Evolutionary conservation across 208 protist genomes (phyloP), one percentile per base, ranked within the genome.

Genomic region (Sergeia podlipaevii): DNA sequence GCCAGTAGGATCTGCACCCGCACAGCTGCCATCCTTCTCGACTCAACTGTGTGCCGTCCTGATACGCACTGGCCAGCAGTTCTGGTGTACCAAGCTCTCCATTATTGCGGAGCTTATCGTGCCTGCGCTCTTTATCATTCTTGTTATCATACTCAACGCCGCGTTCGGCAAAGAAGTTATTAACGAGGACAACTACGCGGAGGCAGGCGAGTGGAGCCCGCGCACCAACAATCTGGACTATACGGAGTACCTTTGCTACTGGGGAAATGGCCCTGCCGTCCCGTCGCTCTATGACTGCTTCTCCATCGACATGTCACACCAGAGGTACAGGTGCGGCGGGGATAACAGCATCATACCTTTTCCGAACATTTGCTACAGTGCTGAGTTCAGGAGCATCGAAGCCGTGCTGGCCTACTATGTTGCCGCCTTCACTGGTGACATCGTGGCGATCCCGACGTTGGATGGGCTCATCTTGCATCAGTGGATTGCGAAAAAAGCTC

Each of bases 381-480:
- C 32, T 6, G 36, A n/a, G 38, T 67, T 60, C 42, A 8, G 0
- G 15, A 43, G 2, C 15, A 21, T 39, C 18, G 18, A 46, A 3
- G 6, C 10, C 10, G 44, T 68, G 15, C 45, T 80, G 48, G n/a
- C 32, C 47, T 33, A 63, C 29, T 87, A 69, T 47, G 27, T 74
- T 6, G 36, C 44, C 46, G 36, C 38, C 2, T 44, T 66, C 23
- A 38, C 57, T 20, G 68, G 61, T n/a, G 13, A 10, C 26, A 27
- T 67, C 30, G 61, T 70, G 17, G 27, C 63, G 6, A 18, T 77
- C 7, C 74, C 66, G n/a, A 48, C 60, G 32, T 70, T 87, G 45
- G 74, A 87, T 51, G 53, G 42, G 15, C 55, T 87, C 52, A 80
- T 87, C 28, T 17, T 64, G 42, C 56, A 77, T n/a, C 79, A 87